Evolutionary conservation across 2,329 filamentous ascomycete genomes (phyloP).

Genomic region (Aaosphaeria pasadenensis): DNA sequence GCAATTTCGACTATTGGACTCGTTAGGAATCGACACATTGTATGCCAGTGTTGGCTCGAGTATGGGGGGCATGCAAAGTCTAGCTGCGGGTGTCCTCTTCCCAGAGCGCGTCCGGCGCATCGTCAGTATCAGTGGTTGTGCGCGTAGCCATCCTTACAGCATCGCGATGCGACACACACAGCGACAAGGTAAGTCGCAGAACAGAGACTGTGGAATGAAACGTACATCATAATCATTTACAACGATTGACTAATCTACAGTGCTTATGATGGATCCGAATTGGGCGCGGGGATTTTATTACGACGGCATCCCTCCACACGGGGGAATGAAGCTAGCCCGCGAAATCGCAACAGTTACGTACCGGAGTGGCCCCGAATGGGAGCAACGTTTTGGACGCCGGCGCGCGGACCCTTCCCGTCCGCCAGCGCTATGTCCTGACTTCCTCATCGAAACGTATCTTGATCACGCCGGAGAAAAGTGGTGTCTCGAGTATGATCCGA

Average conservation of each 20-base stretch:
- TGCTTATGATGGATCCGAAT: slow-evolving; percentile 98
- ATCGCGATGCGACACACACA: slow-evolving; percentile 99
- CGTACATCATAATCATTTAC: no score
- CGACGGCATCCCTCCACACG: slow-evolving; percentile 80
- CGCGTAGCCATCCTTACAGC: slow-evolving; percentile 92
- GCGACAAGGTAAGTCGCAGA: slow-evolving; percentile 59
- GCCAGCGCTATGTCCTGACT: slow-evolving; percentile 93
- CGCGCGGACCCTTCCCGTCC: slow-evolving; percentile 82
- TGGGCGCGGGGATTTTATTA: slow-evolving; percentile 94
- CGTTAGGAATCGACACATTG: slow-evolving; percentile 70
- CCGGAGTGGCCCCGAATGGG: slow-evolving; percentile 94
- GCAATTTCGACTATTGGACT: slow-evolving; percentile 85
- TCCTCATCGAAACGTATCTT: slow-evolving; percentile 95
- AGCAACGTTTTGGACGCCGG: slow-evolving; percentile 84
- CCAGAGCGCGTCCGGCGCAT: slow-evolving; percentile 78
- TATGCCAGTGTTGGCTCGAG: slow-evolving; percentile 93
- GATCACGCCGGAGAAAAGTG: slow-evolving; percentile 99
- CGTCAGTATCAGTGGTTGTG: slow-evolving; percentile 89
- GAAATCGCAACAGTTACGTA: slow-evolving; percentile 99
- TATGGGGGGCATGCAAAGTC: slow-evolving; percentile 98
- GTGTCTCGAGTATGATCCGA: slow-evolving; percentile 93
- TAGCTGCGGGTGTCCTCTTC: slow-evolving; percentile 82
- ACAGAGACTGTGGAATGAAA: no score
- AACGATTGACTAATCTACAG: slow-evolving; percentile 34
- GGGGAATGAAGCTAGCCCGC: slow-evolving; percentile 95